A percentile compares a stretch with the other conserved stretches of the same genome.
Conservation (phyloP, 345 rosid genomes). For the Salix viminalis region DNA sequence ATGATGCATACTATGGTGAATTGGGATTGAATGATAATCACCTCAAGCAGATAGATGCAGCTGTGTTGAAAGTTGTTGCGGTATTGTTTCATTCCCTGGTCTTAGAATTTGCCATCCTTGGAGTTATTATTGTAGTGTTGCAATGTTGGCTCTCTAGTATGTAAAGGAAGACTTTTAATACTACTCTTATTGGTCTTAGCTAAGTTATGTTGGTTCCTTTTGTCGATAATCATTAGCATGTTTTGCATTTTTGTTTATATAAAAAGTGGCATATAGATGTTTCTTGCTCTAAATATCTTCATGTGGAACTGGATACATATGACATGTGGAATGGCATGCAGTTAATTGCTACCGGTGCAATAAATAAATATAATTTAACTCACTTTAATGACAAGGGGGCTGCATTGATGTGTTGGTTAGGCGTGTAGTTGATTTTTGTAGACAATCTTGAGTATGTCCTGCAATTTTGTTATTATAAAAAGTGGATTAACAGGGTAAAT, state of each 20-base stretch:
- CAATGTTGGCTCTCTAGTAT: not conserved
- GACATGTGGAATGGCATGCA: not conserved
- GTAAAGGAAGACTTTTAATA: not conserved
- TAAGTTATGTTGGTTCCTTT: not conserved
- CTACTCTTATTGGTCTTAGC: not conserved
- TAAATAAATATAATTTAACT: not conserved
- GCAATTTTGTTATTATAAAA: not conserved
- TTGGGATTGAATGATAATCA: conserved; percentile 84
- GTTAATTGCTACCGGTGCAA: not conserved
- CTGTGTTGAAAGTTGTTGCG: conserved; percentile 66
- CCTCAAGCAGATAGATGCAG: conserved; percentile 68
- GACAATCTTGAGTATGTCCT: not conserved
- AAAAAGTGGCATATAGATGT: not conserved
- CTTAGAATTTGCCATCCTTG: not conserved
- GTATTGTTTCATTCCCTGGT: conserved; percentile 37
- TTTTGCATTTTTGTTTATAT: not conserved
- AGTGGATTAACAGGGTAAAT: not conserved
- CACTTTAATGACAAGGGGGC: not conserved
- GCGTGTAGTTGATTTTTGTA: not conserved
- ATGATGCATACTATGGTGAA: conserved; percentile 91
- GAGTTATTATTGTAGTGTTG: not conserved
- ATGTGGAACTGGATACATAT: not conserved
- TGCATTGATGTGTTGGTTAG: not conserved
- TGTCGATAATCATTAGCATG: not conserved
- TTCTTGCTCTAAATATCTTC: not conserved